Evolutionary conservation across 306 rosid species (phyloP), one percentile per base, ranked within the genome.

Genomic region (Leucaena leucocephala): DNA sequence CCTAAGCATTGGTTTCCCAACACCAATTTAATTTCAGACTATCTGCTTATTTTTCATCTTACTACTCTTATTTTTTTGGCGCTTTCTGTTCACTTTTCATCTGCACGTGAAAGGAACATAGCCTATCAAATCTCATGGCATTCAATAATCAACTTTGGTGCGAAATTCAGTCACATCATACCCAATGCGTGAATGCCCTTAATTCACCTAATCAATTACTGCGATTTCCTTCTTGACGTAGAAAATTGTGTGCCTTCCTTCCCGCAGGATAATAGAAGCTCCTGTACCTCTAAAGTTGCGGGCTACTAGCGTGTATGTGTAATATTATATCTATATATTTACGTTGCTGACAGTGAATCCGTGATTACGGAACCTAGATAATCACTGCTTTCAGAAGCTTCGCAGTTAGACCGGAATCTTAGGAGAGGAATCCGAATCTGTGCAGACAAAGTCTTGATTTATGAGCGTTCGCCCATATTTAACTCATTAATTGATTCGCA

Each of bases 341-440:
- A 7, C 80, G 17, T 57, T 22, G 68, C 50, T 52, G 52, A 73
- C 15, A 13, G 87, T 75, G 77, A 22, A 64, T 79, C 15, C 19
- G 87, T 78, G 77, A 22, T 58, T 5, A n/a, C 39, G 59, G 65
- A 68, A 33, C 61, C 65, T 38, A 76, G 55, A 17, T 6, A 58
- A 72, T 68, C 78, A 38, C 73, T 67, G 65, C 80, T 80, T 84
- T 90, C 86, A 84, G 90, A 90, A 90, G 89, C 82, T 88, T 90
- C 90, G 71, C 55, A 78, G 67, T 57, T 54, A 21, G 74, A 72
- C 79, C 79, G 39, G 82, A 85, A 80, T 78, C 85, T 84, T 81
- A 46, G 75, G 49, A 52, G 46, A 83, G 55, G 82, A 82, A 82
- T 78, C 85, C 62, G 36, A 82, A 82, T 78, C 85, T 67, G 36